These are phyloP conservation scores for Neckera pumila DNA, from an alignment of 225 moss, liverwort and hornwort species.

Conservation along the genomic window DNA sequence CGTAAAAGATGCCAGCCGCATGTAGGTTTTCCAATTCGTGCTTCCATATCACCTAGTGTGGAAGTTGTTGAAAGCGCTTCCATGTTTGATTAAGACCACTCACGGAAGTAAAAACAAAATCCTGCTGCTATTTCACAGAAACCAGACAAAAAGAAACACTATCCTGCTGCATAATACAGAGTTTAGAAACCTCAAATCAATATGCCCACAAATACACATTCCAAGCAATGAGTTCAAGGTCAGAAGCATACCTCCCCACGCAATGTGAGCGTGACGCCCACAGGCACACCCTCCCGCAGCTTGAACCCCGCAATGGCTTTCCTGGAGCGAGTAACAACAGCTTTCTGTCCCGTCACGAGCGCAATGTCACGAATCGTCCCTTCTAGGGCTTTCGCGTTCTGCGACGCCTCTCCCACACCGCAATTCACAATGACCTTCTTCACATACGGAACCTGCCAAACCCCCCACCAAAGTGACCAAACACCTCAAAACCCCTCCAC, in stretches of 20 bases:
- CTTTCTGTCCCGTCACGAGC: constrained; percentile 70
- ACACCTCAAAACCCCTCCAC: not conserved
- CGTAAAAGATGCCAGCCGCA: too few species aligned
- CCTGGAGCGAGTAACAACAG: constrained; percentile 75
- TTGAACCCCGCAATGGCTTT: constrained; percentile 96
- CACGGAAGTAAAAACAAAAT: not conserved
- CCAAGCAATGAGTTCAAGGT: not conserved
- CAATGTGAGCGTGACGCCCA: constrained; percentile 75
- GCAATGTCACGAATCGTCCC: constrained; percentile 69
- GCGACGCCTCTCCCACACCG: constrained; percentile 92
- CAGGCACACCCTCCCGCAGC: constrained; percentile 72
- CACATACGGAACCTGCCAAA: constrained; percentile 55
- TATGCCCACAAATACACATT: not conserved
- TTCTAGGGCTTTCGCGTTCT: constrained; percentile 89
- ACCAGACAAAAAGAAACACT: not conserved
- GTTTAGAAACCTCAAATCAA: not conserved
- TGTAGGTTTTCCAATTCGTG: not conserved
- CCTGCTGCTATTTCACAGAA: not conserved
- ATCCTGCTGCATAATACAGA: not conserved
- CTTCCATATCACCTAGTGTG: not conserved
- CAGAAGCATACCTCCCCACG: constrained; percentile 59
- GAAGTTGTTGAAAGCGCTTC: not conserved
- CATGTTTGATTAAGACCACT: not conserved
- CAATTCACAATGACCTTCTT: constrained; percentile 83
- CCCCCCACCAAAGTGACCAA: not conserved